Evolutionary conservation across 345 rosid genomes (phyloP).

Genomic region (Hibiscus tridactylites): DNA sequence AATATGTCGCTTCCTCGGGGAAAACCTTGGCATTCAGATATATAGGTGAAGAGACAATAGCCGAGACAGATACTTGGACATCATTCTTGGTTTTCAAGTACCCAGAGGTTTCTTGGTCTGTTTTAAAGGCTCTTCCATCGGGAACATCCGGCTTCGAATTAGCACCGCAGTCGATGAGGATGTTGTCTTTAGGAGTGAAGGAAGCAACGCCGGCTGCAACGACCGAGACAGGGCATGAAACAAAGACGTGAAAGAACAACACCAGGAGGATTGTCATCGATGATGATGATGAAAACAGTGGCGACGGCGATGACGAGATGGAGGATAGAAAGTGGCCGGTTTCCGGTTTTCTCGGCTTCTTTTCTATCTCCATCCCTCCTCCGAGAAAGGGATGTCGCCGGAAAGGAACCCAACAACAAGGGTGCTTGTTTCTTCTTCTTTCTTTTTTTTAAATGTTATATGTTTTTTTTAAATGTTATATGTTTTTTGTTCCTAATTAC

Average conservation of each 20-base stretch:
- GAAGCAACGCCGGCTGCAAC: background rate
- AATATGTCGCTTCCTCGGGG: constrained; percentile 41
- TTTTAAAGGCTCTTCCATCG: constrained; percentile 56
- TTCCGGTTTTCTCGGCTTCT: background rate
- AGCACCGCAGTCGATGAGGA: constrained; percentile 58
- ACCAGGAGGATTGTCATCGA: background rate
- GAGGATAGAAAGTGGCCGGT: background rate
- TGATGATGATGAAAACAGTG: background rate
- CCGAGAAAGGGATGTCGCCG: constrained; percentile 13
- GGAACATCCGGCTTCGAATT: constrained; percentile 29
- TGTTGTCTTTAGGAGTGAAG: constrained; percentile 40
- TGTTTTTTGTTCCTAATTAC: background rate
- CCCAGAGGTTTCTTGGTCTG: constrained; percentile 42
- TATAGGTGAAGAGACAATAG: constrained; percentile 45
- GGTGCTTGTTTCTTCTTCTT: background rate
- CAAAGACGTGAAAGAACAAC: background rate
- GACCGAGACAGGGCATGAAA: background rate
- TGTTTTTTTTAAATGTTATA: background rate
- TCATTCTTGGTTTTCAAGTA: constrained; percentile 43
- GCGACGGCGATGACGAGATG: background rate
- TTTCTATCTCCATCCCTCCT: constrained; percentile 47
- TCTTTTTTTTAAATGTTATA: background rate
- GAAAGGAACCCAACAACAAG: background rate
- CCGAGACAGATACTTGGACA: constrained; percentile 35
- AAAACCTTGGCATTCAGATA: constrained; percentile 57